Evolutionary conservation across 805 yeast genomes (phyloP).

Genomic region (Myxozyma vanderwaltii): DNA sequence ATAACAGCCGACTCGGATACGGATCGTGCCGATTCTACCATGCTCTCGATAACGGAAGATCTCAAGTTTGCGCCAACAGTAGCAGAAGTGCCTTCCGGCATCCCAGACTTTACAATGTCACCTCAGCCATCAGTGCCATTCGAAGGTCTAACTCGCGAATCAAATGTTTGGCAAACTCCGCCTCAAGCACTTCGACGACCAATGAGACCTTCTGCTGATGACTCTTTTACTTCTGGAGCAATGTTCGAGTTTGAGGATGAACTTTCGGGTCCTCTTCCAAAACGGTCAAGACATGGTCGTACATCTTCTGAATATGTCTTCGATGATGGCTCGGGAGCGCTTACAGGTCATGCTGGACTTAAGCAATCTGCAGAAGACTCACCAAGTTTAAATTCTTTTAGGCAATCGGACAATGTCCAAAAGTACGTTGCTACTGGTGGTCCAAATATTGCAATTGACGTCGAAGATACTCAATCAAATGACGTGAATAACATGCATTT

Average conservation of each 20-base stretch:
- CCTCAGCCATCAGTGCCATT: not conserved
- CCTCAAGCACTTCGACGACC: constrained; percentile 25
- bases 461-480: not conserved
- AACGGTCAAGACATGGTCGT: constrained; percentile 20
- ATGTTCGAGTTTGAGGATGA: constrained; percentile 28
- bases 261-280: constrained; percentile 31
- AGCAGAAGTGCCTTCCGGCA: not conserved
- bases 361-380: not conserved
- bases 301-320: constrained; percentile 15
- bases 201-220: constrained; percentile 23
- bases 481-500: constrained; percentile 5
- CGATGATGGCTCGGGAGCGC: not conserved
- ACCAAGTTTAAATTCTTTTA: too few relatives aligned
- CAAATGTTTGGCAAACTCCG: constrained; percentile 26
- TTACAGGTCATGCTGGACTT: not conserved
- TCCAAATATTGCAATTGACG: not conserved
- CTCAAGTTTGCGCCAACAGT: not conserved
- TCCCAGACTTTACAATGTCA: not conserved
- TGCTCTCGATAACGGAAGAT: not conserved
- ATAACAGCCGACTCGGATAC: not conserved
- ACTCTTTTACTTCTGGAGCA: constrained; percentile 30
- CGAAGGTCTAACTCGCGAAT: not conserved
- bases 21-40: not conserved
- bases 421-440: too few relatives aligned
- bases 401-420: too few relatives aligned